A percentile compares a stretch with the other conserved stretches of the same genome.
These are phyloP conservation scores for Wakefieldia striispora DNA, from an alignment of 768 basidiomycete genomes.

Conservation along the genomic window DNA sequence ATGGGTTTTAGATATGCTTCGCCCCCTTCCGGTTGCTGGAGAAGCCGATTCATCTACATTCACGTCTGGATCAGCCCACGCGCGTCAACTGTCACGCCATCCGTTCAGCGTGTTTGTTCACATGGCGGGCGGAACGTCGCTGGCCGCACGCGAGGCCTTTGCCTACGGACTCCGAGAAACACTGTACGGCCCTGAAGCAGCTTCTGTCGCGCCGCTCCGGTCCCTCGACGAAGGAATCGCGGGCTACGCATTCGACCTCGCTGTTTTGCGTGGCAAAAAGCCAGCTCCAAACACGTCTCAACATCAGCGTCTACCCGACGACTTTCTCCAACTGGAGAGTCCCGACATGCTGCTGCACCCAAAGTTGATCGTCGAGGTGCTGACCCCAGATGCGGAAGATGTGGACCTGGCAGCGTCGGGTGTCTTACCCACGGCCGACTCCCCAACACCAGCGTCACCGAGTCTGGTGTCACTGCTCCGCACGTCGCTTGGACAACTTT, in stretches of 20 bases:
- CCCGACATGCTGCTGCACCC: conserved; percentile 16
- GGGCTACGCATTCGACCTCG: conserved; percentile 73
- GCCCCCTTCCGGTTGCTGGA: conserved; percentile 18
- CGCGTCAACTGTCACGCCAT: conserved; percentile 7
- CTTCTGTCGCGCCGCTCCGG: conserved; percentile 46
- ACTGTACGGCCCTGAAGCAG: conserved; percentile 54
- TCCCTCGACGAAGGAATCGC: conserved; percentile 65
- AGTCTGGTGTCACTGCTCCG: conserved; percentile 45
- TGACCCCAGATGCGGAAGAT: conserved; percentile 7
- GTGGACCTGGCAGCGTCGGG: not conserved
- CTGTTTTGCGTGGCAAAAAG: conserved; percentile 38
- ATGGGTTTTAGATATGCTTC: conserved; percentile 62
- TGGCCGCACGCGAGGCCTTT: conserved; percentile 63
- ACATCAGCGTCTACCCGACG: conserved; percentile 12
- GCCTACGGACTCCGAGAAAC: conserved; percentile 54
- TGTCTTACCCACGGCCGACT: not conserved
- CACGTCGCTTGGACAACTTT: conserved; percentile 57
- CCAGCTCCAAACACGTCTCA: conserved; percentile 14
- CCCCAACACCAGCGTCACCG: not conserved
- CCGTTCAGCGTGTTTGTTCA: conserved; percentile 60
- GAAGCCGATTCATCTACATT: no score
- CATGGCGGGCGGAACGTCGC: conserved; percentile 60
- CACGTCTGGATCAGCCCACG: not conserved
- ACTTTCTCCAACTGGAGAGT: conserved; percentile 12
- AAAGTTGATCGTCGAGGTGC: conserved; percentile 1